Evolutionary conservation across 257 asterid species (phyloP).

Genomic region (Linderniella brevidens): DNA sequence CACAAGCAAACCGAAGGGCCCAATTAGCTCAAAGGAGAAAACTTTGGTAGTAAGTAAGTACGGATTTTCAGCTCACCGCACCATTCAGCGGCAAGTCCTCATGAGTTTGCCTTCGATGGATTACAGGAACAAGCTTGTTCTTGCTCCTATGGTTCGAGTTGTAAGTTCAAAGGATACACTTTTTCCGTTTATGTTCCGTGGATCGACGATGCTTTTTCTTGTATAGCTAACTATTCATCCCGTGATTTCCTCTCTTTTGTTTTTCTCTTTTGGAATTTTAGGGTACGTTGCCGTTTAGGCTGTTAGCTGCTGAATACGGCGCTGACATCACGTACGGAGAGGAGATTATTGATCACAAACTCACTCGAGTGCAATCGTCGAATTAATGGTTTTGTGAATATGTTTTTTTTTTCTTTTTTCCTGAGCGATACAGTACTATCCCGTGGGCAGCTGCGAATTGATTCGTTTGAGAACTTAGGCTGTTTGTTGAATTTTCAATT

Average conservation of each 20-base stretch:
- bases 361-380: slow-evolving; percentile 75
- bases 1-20: no score
- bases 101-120: slow-evolving; percentile 28
- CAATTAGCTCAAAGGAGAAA: no score
- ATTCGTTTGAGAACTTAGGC: no score
- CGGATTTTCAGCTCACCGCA: no score
- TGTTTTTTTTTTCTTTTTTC: no score
- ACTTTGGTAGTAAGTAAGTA: no score
- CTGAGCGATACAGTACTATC: no score
- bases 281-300: slow-evolving; percentile 84
- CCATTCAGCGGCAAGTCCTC: no score
- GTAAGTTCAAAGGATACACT: slow-evolving; percentile 22
- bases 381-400: slow-evolving; percentile 34
- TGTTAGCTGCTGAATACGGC: slow-evolving; percentile 81
- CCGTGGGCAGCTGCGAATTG: no score
- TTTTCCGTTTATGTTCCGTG: not conserved
- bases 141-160: slow-evolving; percentile 95
- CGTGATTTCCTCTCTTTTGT: slow-evolving; percentile 6
- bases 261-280: slow-evolving; percentile 10
- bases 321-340: slow-evolving; percentile 83
- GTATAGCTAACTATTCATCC: not conserved
- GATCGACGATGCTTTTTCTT: no score
- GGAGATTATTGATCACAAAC: slow-evolving; percentile 88
- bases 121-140: slow-evolving; percentile 59
- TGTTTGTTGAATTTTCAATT: no score